Evolutionary conservation across 208 protist species (phyloP).

Genomic region (Crithidia expoeki): DNA sequence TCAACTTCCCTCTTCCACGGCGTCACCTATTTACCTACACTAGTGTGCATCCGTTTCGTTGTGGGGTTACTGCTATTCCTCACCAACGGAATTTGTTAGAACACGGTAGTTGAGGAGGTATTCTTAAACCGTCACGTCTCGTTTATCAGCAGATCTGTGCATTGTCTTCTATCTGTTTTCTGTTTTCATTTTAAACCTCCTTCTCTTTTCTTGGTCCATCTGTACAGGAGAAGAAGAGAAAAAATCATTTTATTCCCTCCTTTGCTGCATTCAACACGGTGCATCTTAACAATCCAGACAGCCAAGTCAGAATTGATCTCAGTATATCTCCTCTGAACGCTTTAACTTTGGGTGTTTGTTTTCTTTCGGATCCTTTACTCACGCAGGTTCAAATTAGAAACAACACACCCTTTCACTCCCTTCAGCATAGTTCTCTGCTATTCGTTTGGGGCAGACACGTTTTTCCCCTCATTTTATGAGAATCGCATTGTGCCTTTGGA

Average conservation of each 20-base stretch:
- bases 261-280: too few relatives aligned
- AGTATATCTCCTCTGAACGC: too few relatives aligned
- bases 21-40: not conserved
- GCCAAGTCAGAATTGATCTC: too few relatives aligned
- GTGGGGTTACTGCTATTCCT: not conserved
- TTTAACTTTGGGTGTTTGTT: too few relatives aligned
- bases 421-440: not conserved
- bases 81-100: not conserved
- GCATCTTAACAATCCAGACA: too few relatives aligned
- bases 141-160: not conserved
- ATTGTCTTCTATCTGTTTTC: slow-evolving; percentile 4
- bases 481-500: too few relatives aligned
- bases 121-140: not conserved
- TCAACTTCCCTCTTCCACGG: not conserved
- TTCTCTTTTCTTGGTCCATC: slow-evolving; percentile 8
- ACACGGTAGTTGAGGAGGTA: not conserved
- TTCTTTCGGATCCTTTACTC: not conserved
- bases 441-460: not conserved
- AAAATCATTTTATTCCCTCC: too few relatives aligned
- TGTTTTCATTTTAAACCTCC: slow-evolving; percentile 11
- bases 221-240: too few relatives aligned
- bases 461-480: too few relatives aligned
- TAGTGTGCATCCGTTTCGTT: not conserved
- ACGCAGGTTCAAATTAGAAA: not conserved
- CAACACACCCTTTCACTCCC: not conserved